A percentile compares a stretch with the other conserved stretches of the same genome.
These are phyloP conservation scores for Metarhizium humberi DNA, from an alignment of 2,329 filamentous ascomycete genomes.

Conservation along the genomic window DNA sequence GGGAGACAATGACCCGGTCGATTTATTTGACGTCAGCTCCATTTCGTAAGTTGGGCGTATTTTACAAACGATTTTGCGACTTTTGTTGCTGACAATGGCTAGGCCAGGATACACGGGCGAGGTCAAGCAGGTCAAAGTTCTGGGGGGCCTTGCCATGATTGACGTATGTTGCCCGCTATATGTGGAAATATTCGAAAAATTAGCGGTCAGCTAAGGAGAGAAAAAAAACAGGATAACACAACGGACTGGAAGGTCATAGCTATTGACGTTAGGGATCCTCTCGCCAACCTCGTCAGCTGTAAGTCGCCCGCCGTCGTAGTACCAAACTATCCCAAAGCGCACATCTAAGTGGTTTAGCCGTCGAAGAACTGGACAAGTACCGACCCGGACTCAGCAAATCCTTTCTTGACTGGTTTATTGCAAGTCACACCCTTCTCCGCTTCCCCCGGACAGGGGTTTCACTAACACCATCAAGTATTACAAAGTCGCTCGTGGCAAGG, in stretches of 20 bases:
- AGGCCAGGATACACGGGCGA: constrained; percentile 24
- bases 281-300: constrained; percentile 25
- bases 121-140: constrained; percentile 31
- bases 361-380: constrained; percentile 28
- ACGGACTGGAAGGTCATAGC: constrained; percentile 32
- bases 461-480: constrained; percentile 21
- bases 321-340: constrained; percentile 6
- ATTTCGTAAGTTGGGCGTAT: constrained; percentile 17
- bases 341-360: constrained; percentile 7
- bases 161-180: constrained; percentile 17
- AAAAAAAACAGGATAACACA: constrained; percentile 10
- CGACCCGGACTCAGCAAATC: constrained; percentile 24
- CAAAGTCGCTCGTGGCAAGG: constrained; percentile 28
- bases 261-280: constrained; percentile 28
- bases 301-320: constrained; percentile 2
- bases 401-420: constrained; percentile 30
- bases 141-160: constrained; percentile 29
- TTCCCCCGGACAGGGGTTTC: too few species aligned
- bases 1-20: constrained; percentile 33
- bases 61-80: neutral
- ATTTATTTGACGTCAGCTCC: constrained; percentile 28
- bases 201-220: neutral
- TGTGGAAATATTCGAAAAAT: too few species aligned
- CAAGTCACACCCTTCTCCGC: constrained; percentile 12
- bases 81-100: constrained; percentile 3